Conservation (phyloP, 495 filamentous ascomycete species). For the Neurospora intermedia region DNA sequence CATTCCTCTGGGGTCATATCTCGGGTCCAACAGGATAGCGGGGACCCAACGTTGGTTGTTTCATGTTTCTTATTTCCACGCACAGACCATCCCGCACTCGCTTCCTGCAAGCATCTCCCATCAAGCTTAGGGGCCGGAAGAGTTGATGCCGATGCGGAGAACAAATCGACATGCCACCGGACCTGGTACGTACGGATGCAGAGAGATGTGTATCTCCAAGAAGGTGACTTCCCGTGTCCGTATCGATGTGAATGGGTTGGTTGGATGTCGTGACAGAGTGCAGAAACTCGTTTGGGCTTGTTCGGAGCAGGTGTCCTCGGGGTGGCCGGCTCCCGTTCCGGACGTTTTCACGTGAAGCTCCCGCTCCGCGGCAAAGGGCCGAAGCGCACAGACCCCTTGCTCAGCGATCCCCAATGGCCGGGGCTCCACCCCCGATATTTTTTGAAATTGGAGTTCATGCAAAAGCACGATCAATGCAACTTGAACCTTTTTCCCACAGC, state of each 20-base stretch:
- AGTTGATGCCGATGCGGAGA: not conserved
- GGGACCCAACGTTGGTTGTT: not conserved
- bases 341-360: not conserved
- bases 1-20: not conserved
- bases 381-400: not conserved
- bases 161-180: not conserved
- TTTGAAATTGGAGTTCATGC: not conserved
- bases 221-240: not conserved
- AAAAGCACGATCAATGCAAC: not conserved
- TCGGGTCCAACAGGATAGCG: not conserved
- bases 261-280: not conserved
- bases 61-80: slow-evolving; percentile 10
- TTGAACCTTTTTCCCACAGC: not conserved
- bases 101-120: not conserved
- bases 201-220: not conserved
- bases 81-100: slow-evolving; percentile 3
- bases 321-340: not conserved
- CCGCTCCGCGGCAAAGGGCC: not conserved
- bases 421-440: not conserved
- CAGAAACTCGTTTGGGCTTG: not conserved
- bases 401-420: not conserved
- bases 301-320: not conserved
- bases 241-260: not conserved
- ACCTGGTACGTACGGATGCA: not conserved
- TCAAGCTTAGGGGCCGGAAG: not conserved